Evolutionary conservation across 257 asterid genomes (phyloP).

Genomic region (Plantago elongata): DNA sequence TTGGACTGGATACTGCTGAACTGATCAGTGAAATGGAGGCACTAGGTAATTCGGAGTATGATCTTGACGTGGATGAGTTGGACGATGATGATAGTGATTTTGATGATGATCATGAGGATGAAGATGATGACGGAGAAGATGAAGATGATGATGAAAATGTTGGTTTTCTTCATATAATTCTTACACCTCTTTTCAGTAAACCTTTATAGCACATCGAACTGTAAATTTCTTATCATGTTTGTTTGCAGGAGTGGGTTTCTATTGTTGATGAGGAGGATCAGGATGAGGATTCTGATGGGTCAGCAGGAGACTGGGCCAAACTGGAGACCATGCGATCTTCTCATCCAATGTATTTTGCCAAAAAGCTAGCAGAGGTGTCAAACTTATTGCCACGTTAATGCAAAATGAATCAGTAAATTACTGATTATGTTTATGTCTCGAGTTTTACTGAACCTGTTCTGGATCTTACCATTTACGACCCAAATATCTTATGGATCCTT

Average conservation of each 20-base stretch:
- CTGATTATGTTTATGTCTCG: conserved; percentile 15
- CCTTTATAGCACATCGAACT: conserved; percentile 14
- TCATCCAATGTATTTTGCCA: conserved; percentile 95
- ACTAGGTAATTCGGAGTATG: conserved; percentile 62
- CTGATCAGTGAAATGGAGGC: conserved; percentile 76
- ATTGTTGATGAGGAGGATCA: conserved; percentile 73
- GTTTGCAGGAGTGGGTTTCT: conserved; percentile 82
- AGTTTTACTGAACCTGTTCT: conserved; percentile 1
- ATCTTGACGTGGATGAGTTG: conserved; percentile 59
- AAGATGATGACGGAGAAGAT: conserved; percentile 45
- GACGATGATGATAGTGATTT: conserved; percentile 66
- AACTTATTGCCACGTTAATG: neutral
- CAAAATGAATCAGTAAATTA: conserved; percentile 10
- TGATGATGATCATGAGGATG: conserved; percentile 61
- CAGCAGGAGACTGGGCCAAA: conserved; percentile 93
- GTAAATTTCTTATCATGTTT: conserved; percentile 24
- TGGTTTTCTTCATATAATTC: conserved; percentile 18
- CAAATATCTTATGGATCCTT: conserved; percentile 2
- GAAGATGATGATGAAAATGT: conserved; percentile 51
- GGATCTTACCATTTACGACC: neutral
- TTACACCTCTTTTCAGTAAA: conserved; percentile 18
- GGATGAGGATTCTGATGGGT: conserved; percentile 73
- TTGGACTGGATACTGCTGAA: conserved; percentile 87
- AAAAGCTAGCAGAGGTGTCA: conserved; percentile 73
- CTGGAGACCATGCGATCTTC: conserved; percentile 92